Conservation (phyloP, 345 rosid species). For the Gossypium ekmanianum region DNA sequence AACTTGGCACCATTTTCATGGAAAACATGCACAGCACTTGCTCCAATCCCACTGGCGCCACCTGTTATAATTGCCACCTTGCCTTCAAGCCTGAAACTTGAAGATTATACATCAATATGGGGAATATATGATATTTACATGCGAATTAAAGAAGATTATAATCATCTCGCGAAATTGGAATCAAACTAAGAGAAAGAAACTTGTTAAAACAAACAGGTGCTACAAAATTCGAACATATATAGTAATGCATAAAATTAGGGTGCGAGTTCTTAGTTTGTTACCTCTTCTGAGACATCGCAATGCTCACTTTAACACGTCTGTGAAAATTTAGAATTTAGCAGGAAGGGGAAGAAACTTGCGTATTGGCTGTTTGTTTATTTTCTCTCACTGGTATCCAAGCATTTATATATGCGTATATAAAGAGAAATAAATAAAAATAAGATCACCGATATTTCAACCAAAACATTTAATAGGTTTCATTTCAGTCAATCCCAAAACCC, state of each 20-base stretch:
- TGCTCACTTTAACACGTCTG: not conserved
- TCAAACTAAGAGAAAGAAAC: not conserved
- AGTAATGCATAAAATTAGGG: not conserved
- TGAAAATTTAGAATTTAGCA: not conserved
- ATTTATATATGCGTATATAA: not conserved
- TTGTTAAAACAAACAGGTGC: not conserved
- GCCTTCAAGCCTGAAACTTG: constrained; percentile 27
- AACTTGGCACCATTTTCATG: constrained; percentile 39
- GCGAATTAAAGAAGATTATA: not conserved
- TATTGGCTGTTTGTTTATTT: not conserved
- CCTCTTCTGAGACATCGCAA: constrained; percentile 13
- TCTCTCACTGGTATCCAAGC: not conserved
- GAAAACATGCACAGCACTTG: constrained; percentile 25
- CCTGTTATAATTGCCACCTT: constrained; percentile 48
- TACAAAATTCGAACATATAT: not conserved
- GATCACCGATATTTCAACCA: not conserved
- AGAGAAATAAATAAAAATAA: no score
- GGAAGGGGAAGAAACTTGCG: not conserved
- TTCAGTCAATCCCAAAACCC: not conserved
- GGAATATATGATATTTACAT: not conserved
- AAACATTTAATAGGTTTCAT: not conserved
- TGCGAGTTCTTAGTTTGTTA: not conserved
- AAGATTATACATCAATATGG: not conserved
- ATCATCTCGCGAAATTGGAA: not conserved
- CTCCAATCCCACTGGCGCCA: constrained; percentile 45